Percentiles rank a stretch among this genome's conserved stretches.
These are phyloP conservation scores for Aureoboletus auriporus DNA, from an alignment of 768 basidiomycete genomes.

Conservation along the genomic window DNA sequence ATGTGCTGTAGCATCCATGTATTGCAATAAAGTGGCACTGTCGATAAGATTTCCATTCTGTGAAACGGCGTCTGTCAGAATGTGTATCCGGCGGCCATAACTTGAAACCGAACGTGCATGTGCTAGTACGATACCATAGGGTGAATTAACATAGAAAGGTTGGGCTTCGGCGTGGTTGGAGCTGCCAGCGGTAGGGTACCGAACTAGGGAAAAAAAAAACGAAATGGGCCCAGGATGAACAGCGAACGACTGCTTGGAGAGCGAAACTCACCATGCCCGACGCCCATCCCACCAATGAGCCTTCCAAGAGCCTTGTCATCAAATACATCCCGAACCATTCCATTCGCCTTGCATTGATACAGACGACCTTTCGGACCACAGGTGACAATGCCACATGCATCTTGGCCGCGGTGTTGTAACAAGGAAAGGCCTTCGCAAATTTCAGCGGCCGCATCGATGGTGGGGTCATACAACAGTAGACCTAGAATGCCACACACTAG, in stretches of 20 bases:
- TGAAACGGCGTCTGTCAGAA: slow-evolving; percentile 3
- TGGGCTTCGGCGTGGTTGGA: slow-evolving; percentile 97
- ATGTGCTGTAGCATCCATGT: slow-evolving; percentile 94
- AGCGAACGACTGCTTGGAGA: not conserved
- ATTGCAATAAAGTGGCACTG: slow-evolving; percentile 78
- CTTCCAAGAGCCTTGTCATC: slow-evolving; percentile 73
- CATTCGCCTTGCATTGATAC: slow-evolving; percentile 98
- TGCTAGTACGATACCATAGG: slow-evolving; percentile 96
- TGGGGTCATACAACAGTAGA: slow-evolving; percentile 75
- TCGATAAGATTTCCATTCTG: slow-evolving; percentile 99
- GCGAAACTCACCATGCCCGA: slow-evolving; percentile 79
- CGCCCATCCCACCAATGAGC: slow-evolving; percentile 91
- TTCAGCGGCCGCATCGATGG: slow-evolving; percentile 73
- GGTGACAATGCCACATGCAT: slow-evolving; percentile 96
- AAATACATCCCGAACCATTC: slow-evolving; percentile 98
- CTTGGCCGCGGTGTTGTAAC: slow-evolving; percentile 95
- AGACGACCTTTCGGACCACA: slow-evolving; percentile 93
- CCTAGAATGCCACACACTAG: slow-evolving; percentile 92
- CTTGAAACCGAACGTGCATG: slow-evolving; percentile 58
- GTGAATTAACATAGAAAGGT: slow-evolving; percentile 99
- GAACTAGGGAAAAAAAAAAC: slow-evolving; percentile 51
- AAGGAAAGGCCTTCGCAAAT: slow-evolving; percentile 94
- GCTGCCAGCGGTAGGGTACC: slow-evolving; percentile 97
- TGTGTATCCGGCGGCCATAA: not conserved
- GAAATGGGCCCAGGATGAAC: slow-evolving; percentile 13